A percentile compares a stretch with the other conserved stretches of the same genome.
phyloP scores from a whole-genome alignment of 306 rosid genomes.

The Luffa acutangula region DNA sequence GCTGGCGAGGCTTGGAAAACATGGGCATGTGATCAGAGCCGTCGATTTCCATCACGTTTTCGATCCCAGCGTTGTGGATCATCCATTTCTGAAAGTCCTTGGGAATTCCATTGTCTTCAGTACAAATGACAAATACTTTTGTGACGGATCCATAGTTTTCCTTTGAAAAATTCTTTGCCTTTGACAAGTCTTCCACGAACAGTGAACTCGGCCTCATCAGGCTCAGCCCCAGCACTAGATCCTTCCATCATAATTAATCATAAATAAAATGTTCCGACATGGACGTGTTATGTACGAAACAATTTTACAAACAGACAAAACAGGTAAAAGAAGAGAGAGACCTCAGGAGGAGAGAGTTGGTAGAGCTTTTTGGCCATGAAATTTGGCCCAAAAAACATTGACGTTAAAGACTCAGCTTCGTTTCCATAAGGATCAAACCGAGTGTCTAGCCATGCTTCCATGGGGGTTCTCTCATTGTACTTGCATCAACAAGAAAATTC shows the following conservation, averaged over 20 bases:
- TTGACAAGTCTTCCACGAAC: background rate
- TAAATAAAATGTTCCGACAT: background rate
- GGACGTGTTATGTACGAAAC: no score
- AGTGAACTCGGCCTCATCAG: background rate
- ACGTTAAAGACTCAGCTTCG: background rate
- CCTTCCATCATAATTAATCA: background rate
- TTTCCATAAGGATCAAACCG: background rate
- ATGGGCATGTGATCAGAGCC: slow-evolving; percentile 37
- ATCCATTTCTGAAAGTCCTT: slow-evolving; percentile 13
- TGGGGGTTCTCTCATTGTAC: background rate
- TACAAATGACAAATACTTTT: slow-evolving; percentile 2
- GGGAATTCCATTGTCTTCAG: slow-evolving; percentile 11
- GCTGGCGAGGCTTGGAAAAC: slow-evolving; percentile 20
- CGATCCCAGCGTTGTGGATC: slow-evolving; percentile 9
- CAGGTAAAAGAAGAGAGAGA: background rate
- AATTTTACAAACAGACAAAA: background rate
- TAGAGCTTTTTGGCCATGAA: background rate
- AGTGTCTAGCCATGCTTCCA: slow-evolving; percentile 1
- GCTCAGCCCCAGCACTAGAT: background rate
- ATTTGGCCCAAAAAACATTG: background rate
- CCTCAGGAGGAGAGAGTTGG: background rate
- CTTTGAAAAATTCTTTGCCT: background rate
- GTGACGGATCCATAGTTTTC: slow-evolving; percentile 13
- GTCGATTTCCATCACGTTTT: slow-evolving; percentile 27
- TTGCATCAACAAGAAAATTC: background rate